Evolutionary conservation across 345 rosid species (phyloP).

Genomic region (Mercurialis annua): DNA sequence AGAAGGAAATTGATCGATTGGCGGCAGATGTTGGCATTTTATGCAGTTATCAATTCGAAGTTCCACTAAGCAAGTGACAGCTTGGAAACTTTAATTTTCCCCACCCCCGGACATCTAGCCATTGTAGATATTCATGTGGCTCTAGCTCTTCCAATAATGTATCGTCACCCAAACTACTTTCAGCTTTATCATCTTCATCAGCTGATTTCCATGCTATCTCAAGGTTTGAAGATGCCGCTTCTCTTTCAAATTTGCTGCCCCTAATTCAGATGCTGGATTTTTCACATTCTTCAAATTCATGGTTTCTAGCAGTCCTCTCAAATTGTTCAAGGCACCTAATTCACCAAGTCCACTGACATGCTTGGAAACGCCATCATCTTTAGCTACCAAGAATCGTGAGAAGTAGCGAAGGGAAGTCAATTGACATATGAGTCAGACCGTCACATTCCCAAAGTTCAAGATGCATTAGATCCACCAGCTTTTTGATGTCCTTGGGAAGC

Average conservation of each 20-base stretch:
- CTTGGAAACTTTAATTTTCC: not conserved
- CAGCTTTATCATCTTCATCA: not conserved
- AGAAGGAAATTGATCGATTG: not conserved
- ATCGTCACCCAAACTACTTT: not conserved
- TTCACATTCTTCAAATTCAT: not conserved
- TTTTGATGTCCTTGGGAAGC: slow-evolving; percentile 14
- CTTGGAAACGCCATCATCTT: too few species aligned
- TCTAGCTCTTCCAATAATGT: not conserved
- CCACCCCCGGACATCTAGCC: not conserved
- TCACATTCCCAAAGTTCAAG: not conserved
- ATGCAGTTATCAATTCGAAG: rapidly evolving
- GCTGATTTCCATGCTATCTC: not conserved
- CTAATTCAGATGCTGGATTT: not conserved
- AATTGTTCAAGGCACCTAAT: not conserved
- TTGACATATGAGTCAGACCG: not conserved
- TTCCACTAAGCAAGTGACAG: not conserved
- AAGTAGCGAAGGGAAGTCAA: too few species aligned
- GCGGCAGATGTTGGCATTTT: not conserved
- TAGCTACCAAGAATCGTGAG: too few species aligned
- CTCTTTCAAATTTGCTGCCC: not conserved
- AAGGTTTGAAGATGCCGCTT: not conserved
- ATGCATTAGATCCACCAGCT: slow-evolving; percentile 11
- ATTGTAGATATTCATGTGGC: not conserved
- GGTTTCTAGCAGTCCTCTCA: not conserved
- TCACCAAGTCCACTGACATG: too few species aligned